Evolutionary conservation across 192 early-diverging fungal genomes (phyloP).

Genomic region (Coemansia umbellata): DNA sequence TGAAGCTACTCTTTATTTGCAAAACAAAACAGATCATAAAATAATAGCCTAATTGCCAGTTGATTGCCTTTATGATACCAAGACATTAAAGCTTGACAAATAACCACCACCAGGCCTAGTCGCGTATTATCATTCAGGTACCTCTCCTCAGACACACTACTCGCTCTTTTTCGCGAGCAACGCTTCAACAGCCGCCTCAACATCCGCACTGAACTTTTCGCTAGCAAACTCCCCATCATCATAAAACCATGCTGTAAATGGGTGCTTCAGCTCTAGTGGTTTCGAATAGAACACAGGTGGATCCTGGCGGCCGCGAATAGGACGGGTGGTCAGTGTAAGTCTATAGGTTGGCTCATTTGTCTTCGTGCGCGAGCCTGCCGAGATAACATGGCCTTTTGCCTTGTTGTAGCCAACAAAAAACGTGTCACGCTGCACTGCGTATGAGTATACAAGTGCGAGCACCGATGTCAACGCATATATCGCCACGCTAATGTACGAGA

Average conservation of each 20-base stretch:
- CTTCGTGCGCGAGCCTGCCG: conserved; percentile 52
- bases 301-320: conserved; percentile 51
- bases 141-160: conserved; percentile 10
- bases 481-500: conserved; percentile 57
- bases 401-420: conserved; percentile 64
- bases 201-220: conserved; percentile 54
- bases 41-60: too few species aligned
- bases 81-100: too few species aligned
- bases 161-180: conserved; percentile 52
- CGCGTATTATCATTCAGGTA: too few species aligned
- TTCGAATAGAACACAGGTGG: conserved; percentile 44
- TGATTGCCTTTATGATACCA: too few species aligned
- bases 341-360: conserved; percentile 54
- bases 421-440: conserved; percentile 61
- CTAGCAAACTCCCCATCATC: conserved; percentile 60
- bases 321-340: conserved; percentile 52
- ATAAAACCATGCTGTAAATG: conserved; percentile 63
- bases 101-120: too few species aligned
- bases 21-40: too few species aligned
- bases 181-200: conserved; percentile 47
- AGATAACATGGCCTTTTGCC: conserved; percentile 53
- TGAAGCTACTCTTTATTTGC: too few species aligned
- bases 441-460: conserved; percentile 56
- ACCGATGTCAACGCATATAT: conserved; percentile 48
- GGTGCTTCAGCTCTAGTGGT: conserved; percentile 50